Conservation (phyloP, 2,329 filamentous ascomycete species). For the Lecanicillium sp. region DNA sequence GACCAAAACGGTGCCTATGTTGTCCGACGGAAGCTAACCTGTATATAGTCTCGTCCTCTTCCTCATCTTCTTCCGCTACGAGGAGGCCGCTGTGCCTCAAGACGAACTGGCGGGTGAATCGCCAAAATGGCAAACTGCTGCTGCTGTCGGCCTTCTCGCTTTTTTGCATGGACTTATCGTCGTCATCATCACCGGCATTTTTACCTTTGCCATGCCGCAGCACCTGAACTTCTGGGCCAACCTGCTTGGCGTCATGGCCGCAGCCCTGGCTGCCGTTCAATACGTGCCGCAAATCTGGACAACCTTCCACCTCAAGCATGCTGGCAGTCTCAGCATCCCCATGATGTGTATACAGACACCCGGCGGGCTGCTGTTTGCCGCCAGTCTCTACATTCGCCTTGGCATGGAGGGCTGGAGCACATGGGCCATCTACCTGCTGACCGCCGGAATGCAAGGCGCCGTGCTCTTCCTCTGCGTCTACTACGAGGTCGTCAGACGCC, state of each 20-base stretch:
- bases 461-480: conserved; percentile 74
- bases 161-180: conserved; percentile 69
- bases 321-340: conserved; percentile 86
- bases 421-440: conserved; percentile 87
- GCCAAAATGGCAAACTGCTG: conserved; percentile 71
- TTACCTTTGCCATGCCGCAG: conserved; percentile 56
- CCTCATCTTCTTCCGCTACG: conserved; percentile 82
- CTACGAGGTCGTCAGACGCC: conserved; percentile 54
- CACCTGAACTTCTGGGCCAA: conserved; percentile 77
- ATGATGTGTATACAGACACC: conserved; percentile 99
- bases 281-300: conserved; percentile 95
- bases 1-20: conserved; percentile 23
- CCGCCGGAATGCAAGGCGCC: conserved; percentile 76
- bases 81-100: conserved; percentile 43
- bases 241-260: conserved; percentile 72
- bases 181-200: conserved; percentile 61
- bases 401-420: conserved; percentile 87
- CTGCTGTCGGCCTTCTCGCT: conserved; percentile 66
- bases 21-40: conserved; percentile 19
- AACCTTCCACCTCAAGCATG: conserved; percentile 77
- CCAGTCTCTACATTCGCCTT: conserved; percentile 72
- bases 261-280: conserved; percentile 75
- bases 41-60: conserved; percentile 75
- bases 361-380: conserved; percentile 83
- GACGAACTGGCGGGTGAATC: conserved; percentile 44